Evolutionary conservation across 805 yeast genomes (phyloP).

Genomic region (Candida boidinii): DNA sequence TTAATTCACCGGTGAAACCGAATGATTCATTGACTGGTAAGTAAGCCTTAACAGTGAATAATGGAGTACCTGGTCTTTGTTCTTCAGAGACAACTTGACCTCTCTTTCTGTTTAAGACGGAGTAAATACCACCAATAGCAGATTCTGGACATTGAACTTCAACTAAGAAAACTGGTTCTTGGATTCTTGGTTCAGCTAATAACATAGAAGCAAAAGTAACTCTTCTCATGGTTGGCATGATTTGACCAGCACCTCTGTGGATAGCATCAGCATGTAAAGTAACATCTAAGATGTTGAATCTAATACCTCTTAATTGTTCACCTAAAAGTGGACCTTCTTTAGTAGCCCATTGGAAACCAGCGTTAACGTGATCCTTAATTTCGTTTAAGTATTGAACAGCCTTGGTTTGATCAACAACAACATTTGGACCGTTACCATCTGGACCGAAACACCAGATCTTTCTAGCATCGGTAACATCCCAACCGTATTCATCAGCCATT

Average conservation of each 20-base stretch:
- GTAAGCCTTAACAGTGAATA: conserved; percentile 99
- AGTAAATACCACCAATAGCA: conserved; percentile 99
- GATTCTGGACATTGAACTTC: conserved; percentile 99
- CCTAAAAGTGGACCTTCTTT: conserved; percentile 99
- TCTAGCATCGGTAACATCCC: conserved; percentile 99
- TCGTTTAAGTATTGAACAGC: conserved; percentile 98
- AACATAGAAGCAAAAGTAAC: conserved; percentile 97
- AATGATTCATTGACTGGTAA: conserved; percentile 99
- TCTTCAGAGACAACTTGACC: conserved; percentile 99
- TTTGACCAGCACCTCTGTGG: conserved; percentile 99
- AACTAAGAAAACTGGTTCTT: conserved; percentile 98
- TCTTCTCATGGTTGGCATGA: conserved; percentile 99
- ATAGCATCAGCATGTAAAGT: conserved; percentile 99
- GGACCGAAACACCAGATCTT: conserved; percentile 99
- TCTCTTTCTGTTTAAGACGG: conserved; percentile 98
- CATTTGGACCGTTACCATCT: conserved; percentile 97
- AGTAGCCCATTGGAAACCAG: conserved; percentile 99
- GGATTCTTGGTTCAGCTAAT: conserved; percentile 97
- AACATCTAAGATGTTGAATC: conserved; percentile 98
- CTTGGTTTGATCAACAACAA: conserved; percentile 99
- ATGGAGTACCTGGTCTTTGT: conserved; percentile 99
- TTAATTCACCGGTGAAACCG: conserved; percentile 99
- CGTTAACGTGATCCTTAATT: conserved; percentile 98
- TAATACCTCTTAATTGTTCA: conserved; percentile 92
- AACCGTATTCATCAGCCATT: conserved; percentile 97